These are phyloP conservation scores for Herpetomonas tarakana DNA, from an alignment of 208 protist genomes.

Conservation along the genomic window DNA sequence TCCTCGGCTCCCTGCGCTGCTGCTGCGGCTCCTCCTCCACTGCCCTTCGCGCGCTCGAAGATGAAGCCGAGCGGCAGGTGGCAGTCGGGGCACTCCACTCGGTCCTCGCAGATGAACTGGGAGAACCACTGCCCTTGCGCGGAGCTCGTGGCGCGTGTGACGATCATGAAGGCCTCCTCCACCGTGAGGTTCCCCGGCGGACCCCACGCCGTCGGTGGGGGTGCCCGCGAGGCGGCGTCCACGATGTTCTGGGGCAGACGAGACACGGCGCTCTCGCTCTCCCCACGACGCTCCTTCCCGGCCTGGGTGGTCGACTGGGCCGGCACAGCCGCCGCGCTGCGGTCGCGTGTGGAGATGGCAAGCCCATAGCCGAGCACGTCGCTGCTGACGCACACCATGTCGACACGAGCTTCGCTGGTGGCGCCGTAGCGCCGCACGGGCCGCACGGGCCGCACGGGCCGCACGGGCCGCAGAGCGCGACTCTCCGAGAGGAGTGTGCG, in stretches of 20 bases:
- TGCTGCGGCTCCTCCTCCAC: not conserved
- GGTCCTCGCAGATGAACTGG: constrained; percentile 36
- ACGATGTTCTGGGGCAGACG: constrained; percentile 28
- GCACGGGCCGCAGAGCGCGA: constrained; percentile 11
- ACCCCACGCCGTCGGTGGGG: constrained; percentile 30
- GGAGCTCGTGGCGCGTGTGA: constrained; percentile 57
- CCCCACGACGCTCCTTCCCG: not conserved
- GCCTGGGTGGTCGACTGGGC: constrained; percentile 6
- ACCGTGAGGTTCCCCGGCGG: constrained; percentile 73
- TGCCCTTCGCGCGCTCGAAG: constrained; percentile 26
- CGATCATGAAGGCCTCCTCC: constrained; percentile 61
- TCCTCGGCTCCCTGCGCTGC: constrained; percentile 1
- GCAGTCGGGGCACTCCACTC: constrained; percentile 78
- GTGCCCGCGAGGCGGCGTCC: constrained; percentile 23
- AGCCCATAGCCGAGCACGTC: constrained; percentile 42
- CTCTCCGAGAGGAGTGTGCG: not conserved
- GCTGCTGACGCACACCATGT: constrained; percentile 52
- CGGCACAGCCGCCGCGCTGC: constrained; percentile 28
- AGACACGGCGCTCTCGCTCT: constrained; percentile 5
- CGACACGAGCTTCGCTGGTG: constrained; percentile 46
- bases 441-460: constrained; percentile 9
- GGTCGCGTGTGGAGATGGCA: constrained; percentile 39
- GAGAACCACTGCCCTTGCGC: constrained; percentile 64
- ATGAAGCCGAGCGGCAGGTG: constrained; percentile 70
- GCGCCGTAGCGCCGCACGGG: constrained; percentile 40